A percentile compares a stretch with the other conserved stretches of the same genome.
Evolutionary conservation across 2,329 filamentous ascomycete genomes (phyloP).

Genomic region (Fusarium albidum): DNA sequence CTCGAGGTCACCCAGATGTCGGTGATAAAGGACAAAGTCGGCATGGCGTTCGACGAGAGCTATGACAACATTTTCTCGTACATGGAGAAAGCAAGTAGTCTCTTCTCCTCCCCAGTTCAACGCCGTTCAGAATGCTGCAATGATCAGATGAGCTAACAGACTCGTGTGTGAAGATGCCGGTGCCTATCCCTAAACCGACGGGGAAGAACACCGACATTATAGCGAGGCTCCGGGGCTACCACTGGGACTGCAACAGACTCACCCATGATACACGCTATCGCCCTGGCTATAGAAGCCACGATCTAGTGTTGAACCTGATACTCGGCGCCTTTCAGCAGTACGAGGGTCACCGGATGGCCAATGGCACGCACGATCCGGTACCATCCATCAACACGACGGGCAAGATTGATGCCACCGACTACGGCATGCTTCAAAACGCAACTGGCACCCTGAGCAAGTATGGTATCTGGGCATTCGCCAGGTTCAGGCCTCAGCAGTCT

Average conservation of each 20-base stretch:
- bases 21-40: background rate
- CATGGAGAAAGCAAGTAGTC: background rate
- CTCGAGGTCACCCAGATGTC: background rate
- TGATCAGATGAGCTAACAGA: too few relatives aligned
- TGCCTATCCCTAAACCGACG: too few relatives aligned
- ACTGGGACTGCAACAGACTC: background rate
- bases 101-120: background rate
- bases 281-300: background rate
- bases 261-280: background rate
- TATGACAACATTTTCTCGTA: background rate
- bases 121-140: too few relatives aligned
- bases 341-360: background rate
- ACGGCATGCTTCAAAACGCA: constrained; percentile 2
- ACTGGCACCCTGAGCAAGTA: constrained; percentile 4
- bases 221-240: background rate
- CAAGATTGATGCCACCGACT: constrained; percentile 5
- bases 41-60: background rate
- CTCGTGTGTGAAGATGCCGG: too few relatives aligned
- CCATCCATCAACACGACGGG: background rate
- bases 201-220: background rate
- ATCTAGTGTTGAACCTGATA: constrained; percentile 10
- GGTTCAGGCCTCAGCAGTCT: constrained; percentile 17
- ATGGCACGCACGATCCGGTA: background rate
- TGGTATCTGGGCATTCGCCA: constrained; percentile 20
- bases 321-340: constrained; percentile 10